Evolutionary conservation across 148 eudicot species (phyloP).

Genomic region (Vaccinium corymbosum): DNA sequence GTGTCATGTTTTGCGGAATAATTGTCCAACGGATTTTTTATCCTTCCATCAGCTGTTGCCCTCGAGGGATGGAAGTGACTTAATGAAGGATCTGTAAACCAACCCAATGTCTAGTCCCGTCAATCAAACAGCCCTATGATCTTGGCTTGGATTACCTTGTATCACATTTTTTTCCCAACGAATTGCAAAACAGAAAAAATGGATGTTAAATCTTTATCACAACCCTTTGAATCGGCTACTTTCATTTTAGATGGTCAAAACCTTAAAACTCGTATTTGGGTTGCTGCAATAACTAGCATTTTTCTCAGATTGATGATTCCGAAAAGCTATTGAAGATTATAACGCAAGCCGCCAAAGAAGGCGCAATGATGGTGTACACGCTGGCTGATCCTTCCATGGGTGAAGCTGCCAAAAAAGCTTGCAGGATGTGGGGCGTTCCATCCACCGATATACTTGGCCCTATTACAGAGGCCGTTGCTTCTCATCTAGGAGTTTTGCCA

Average conservation of each 20-base stretch:
- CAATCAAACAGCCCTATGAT: constrained; percentile 5
- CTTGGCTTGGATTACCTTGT: not conserved
- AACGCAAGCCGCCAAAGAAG: constrained; percentile 84
- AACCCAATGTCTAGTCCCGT: not conserved
- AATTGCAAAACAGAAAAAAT: not conserved
- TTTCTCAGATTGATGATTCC: constrained; percentile 61
- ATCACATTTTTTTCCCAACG: not conserved
- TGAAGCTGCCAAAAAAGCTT: constrained; percentile 69
- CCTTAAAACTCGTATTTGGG: not conserved
- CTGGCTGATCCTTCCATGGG: constrained; percentile 87
- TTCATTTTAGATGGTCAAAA: not conserved
- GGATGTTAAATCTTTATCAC: not conserved
- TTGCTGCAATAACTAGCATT: not conserved
- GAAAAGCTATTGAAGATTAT: constrained; percentile 68
- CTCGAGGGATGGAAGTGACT: not conserved
- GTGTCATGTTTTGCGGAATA: not conserved
- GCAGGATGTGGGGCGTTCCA: constrained; percentile 68
- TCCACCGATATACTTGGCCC: constrained; percentile 75
- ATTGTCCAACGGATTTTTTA: not conserved
- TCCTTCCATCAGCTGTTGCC: constrained; percentile 2
- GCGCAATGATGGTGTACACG: constrained; percentile 77
- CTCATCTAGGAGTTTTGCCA: constrained; percentile 83
- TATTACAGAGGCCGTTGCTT: constrained; percentile 71
- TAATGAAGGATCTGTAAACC: no score
- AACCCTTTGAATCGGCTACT: not conserved